Evolutionary conservation across 768 basidiomycete species (phyloP), one percentile per base, ranked within the genome.

Genomic region (Naematelia aurantialba): DNA sequence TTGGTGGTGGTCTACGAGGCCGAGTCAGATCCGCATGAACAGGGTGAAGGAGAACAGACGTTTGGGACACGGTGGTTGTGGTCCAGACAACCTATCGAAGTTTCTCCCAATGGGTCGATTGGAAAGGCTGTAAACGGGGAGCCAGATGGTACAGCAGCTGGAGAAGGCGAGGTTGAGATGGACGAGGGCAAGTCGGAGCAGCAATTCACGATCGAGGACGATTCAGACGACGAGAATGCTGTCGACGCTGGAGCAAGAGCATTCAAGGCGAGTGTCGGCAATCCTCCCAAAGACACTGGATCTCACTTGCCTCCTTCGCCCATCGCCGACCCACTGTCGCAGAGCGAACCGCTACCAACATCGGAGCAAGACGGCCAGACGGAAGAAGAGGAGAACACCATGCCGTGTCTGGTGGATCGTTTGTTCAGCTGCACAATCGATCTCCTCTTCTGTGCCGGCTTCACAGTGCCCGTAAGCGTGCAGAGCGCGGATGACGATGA

Each of bases 371-470:
- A 58, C 4, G 45, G 12, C 5, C 45, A 54, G 17, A 44, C 61
- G 14, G 55, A 62, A 30, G 58, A 62, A 29, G 81, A 78, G 70
- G 83, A 65, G 81, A 52, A 70, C 79, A 78, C 60, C 13, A 73
- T 85, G 27, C 91, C 89, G n/a, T 87, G 88, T 17, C 78, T 94
- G 3, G 88, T 85, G 0, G 90, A 93, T 70, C 82, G 84, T 62
- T 79, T 97, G 21, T 87, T 94, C 64, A 83, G 82, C 67, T 85
- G 86, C 59, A 79, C 90, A 10, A 83, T 90, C 57, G 93, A 98
- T 73, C 81, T 97, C 11, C 74, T 96, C 39, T 98, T 94, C 76
- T 91, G 91, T 72, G 93, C 90, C 66, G 91, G 90, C 12, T 96
- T 98, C 68, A 94, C 92, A 0, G 79, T 97, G 8, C 89, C 94